A percentile compares a stretch with the other conserved stretches of the same genome.
Evolutionary conservation across 2,329 filamentous ascomycete genomes (phyloP).

Genomic region (Dactylellina cionopaga): DNA sequence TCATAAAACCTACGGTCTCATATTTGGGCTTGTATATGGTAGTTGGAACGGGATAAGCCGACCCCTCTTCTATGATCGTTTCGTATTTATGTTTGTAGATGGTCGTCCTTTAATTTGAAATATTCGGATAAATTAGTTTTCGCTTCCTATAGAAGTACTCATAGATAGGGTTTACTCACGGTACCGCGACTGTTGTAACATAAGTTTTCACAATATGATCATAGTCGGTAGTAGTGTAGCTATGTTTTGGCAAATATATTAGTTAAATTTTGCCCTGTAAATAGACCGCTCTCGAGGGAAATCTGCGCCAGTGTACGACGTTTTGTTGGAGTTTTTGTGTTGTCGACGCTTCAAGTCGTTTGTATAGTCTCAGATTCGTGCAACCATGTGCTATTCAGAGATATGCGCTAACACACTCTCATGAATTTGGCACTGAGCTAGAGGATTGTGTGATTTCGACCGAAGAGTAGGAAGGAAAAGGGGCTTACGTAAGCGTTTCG

Average conservation of each 20-base stretch:
- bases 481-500: slow-evolving; percentile 12
- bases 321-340: background rate
- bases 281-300: background rate
- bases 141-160: background rate
- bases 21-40: slow-evolving; percentile 36
- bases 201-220: slow-evolving; percentile 34
- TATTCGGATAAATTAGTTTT: background rate
- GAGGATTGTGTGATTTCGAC: too few species aligned
- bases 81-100: slow-evolving; percentile 11
- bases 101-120: slow-evolving; percentile 7
- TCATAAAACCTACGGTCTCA: background rate
- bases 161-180: slow-evolving; percentile 5
- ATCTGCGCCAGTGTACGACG: too few species aligned
- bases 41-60: slow-evolving; percentile 13
- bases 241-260: background rate
- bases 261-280: background rate
- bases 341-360: background rate
- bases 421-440: too few species aligned
- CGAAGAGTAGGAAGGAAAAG: background rate
- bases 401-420: too few species aligned
- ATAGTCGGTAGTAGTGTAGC: slow-evolving; percentile 22
- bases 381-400: background rate
- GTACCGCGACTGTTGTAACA: slow-evolving; percentile 18
- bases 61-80: slow-evolving; percentile 9
- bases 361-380: background rate